These are phyloP conservation scores for Przewalskia tangutica DNA, from an alignment of 257 asterid genomes.

Conservation along the genomic window DNA sequence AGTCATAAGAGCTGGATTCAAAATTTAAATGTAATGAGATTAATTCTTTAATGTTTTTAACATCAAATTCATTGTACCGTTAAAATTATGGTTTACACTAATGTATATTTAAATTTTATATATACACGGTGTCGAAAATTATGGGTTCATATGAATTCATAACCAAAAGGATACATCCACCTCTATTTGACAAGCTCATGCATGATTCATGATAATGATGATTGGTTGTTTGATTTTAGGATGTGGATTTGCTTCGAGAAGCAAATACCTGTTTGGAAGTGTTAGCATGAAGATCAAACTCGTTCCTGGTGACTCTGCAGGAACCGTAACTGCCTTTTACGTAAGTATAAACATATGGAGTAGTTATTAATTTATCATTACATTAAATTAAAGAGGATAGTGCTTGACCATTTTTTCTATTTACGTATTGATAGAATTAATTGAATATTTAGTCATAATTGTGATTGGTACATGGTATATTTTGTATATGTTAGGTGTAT, in stretches of 20 bases:
- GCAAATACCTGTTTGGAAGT: slow-evolving; percentile 24
- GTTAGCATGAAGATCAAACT: slow-evolving; percentile 42
- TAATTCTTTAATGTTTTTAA: neutral
- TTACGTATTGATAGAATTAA: too few species aligned
- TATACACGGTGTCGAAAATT: neutral
- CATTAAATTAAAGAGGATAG: neutral
- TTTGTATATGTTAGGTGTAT: too few species aligned
- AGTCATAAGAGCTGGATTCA: too few species aligned
- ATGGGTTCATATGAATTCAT: neutral
- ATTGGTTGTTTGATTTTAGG: slow-evolving; percentile 4
- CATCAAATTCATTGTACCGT: neutral
- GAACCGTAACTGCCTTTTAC: slow-evolving; percentile 43
- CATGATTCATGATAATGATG: neutral
- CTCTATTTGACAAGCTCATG: neutral
- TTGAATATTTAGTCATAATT: too few species aligned
- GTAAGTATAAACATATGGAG: neutral
- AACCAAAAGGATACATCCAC: neutral
- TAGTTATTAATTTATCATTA: neutral
- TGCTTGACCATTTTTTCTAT: neutral
- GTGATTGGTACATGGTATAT: too few species aligned
- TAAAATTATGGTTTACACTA: too few species aligned
- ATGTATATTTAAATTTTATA: slow-evolving; percentile 3
- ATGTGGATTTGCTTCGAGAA: slow-evolving; percentile 32
- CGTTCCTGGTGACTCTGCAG: slow-evolving; percentile 41
- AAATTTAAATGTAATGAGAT: slow-evolving; percentile 32